phyloP scores from a whole-genome alignment of 805 yeast genomes.

The Grigorovia yakushimaensis region DNA sequence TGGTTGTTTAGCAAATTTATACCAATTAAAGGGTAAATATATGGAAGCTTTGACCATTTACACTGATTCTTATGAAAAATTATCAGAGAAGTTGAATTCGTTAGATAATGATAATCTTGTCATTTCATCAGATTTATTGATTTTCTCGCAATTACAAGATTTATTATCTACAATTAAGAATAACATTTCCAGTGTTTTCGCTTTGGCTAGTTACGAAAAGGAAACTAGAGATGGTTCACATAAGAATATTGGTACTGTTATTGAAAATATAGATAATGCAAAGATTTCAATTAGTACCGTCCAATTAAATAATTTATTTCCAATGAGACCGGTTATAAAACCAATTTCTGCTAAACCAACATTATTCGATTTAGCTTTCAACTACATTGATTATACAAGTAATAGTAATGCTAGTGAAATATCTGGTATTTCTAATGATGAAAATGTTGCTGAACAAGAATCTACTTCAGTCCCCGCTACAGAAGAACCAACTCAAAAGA shows the following conservation, averaged over 20 bases:
- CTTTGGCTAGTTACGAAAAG: constrained; percentile 29
- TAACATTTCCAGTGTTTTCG: constrained; percentile 24
- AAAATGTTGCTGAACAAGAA: constrained; percentile 3
- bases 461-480: constrained; percentile 8
- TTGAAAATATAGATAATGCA: constrained; percentile 30
- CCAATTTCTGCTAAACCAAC: constrained; percentile 81
- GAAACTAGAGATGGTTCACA: constrained; percentile 7
- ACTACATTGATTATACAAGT: constrained; percentile 51
- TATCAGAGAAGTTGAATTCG: constrained; percentile 8
- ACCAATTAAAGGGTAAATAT: constrained; percentile 21
- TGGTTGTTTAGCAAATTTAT: constrained; percentile 22
- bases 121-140: constrained; percentile 16
- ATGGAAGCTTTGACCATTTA: constrained; percentile 25
- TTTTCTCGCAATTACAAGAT: constrained; percentile 36
- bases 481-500: constrained; percentile 26
- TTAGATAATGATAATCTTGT: constrained; percentile 4
- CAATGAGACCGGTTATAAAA: constrained; percentile 33
- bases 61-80: constrained; percentile 16
- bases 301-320: constrained; percentile 20
- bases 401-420: constrained; percentile 4
- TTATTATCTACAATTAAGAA: constrained; percentile 38
- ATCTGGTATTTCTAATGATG: not conserved
- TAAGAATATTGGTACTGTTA: constrained; percentile 21
- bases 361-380: constrained; percentile 81
- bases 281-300: constrained; percentile 9